A percentile compares a stretch with the other conserved stretches of the same genome.
Conservation (phyloP, 2,329 filamentous ascomycete species). For the Aspergillus alliaceus region DNA sequence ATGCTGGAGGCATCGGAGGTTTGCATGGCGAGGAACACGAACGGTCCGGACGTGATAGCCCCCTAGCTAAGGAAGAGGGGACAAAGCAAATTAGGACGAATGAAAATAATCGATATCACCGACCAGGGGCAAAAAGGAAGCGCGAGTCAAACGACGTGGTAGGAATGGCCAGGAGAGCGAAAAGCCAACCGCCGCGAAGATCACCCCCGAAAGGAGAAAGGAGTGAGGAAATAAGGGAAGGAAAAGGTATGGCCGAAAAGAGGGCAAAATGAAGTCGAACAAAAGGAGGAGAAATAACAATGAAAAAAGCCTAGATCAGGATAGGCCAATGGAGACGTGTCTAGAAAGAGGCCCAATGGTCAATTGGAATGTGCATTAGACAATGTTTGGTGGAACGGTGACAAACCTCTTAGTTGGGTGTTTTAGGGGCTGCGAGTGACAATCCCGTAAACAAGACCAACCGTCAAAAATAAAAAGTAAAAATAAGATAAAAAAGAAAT, state of each 20-base stretch:
- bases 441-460: conserved; percentile 3
- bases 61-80: conserved; percentile 73
- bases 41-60: conserved; percentile 70
- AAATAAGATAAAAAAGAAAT: too few species aligned
- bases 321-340: conserved; percentile 29
- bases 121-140: conserved; percentile 11
- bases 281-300: conserved; percentile 19
- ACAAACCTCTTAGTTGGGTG: conserved; percentile 17
- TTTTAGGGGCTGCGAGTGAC: conserved; percentile 13
- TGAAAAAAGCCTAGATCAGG: conserved; percentile 16
- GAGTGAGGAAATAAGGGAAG: conserved; percentile 2
- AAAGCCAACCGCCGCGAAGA: conserved; percentile 15
- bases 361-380: conserved; percentile 37
- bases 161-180: conserved; percentile 13
- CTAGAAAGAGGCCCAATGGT: conserved; percentile 23
- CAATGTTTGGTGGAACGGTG: conserved; percentile 23
- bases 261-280: conserved; percentile 14
- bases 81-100: conserved; percentile 55
- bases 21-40: conserved; percentile 73
- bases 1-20: conserved; percentile 69
- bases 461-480: not conserved
- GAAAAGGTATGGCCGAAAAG: conserved; percentile 7
- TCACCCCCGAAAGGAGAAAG: conserved; percentile 19
- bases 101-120: conserved; percentile 19
- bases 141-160: conserved; percentile 35